Conservation (phyloP, 1,284 basidiomycete genomes). For the Ganoderma boninense region DNA sequence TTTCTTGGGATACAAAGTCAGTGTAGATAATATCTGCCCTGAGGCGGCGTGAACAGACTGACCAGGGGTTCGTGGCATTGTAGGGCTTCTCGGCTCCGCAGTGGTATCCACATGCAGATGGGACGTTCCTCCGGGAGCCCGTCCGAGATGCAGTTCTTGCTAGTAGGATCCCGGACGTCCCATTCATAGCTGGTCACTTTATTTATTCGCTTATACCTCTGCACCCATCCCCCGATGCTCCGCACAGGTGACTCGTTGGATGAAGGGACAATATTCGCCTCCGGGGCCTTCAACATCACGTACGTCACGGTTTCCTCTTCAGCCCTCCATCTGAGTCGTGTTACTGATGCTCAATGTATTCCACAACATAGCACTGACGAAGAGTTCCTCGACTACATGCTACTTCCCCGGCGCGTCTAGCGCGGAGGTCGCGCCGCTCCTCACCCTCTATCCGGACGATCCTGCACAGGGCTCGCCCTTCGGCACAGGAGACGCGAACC, state of each 20-base stretch:
- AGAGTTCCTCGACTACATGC: slow-evolving; percentile 19
- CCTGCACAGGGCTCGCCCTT: too few species aligned
- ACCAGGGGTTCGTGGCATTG: too few species aligned
- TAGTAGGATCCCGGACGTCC: slow-evolving; percentile 30
- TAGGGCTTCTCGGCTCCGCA: too few species aligned
- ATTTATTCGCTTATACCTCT: too few species aligned
- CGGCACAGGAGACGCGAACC: slow-evolving; percentile 21
- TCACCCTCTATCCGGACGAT: slow-evolving; percentile 35
- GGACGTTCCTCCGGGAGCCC: slow-evolving; percentile 40
- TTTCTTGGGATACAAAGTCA: too few species aligned
- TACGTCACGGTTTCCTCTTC: not conserved
- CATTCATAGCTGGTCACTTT: too few species aligned
- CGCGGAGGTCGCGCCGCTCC: slow-evolving; percentile 24
- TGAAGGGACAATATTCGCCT: slow-evolving; percentile 42
- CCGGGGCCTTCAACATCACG: slow-evolving; percentile 29
- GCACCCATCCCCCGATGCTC: too few species aligned
- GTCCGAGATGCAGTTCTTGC: slow-evolving; percentile 34
- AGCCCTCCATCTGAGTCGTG: not conserved
- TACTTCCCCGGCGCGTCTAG: slow-evolving; percentile 23
- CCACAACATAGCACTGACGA: slow-evolving; percentile 18
- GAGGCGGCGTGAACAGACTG: too few species aligned
- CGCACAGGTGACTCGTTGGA: slow-evolving; percentile 38
- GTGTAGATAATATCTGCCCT: too few species aligned
- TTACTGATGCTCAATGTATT: too few species aligned
- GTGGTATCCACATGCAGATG: too few species aligned